These are phyloP conservation scores for Pseudogymnoascus sp. DNA, from an alignment of 2,329 filamentous ascomycete species.

Conservation along the genomic window DNA sequence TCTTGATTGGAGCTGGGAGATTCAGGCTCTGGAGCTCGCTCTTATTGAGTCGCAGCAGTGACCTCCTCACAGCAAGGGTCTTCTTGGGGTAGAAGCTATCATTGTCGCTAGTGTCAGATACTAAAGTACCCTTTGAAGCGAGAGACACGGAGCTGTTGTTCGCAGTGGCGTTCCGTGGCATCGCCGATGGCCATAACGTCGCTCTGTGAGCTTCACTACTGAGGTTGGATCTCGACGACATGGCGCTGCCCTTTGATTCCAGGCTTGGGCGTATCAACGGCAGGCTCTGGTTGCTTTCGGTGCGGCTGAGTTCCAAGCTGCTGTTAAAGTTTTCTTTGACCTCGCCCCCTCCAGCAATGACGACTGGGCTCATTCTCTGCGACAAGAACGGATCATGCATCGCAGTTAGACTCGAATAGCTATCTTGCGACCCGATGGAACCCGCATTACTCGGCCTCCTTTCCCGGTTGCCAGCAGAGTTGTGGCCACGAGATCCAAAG, in stretches of 20 bases:
- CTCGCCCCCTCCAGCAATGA: slow-evolving; percentile 55
- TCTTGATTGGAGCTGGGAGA: slow-evolving; percentile 48
- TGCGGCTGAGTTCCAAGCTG: slow-evolving; percentile 40
- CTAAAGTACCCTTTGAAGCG: slow-evolving; percentile 9
- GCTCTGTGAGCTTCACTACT: slow-evolving; percentile 33
- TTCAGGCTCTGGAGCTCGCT: slow-evolving; percentile 38
- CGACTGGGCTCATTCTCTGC: slow-evolving; percentile 57
- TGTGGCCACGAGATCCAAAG: slow-evolving; percentile 47
- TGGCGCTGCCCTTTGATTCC: slow-evolving; percentile 34
- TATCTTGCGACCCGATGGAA: slow-evolving; percentile 44
- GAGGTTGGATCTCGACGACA: slow-evolving; percentile 19
- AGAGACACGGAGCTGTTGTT: slow-evolving; percentile 11
- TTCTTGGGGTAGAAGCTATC: slow-evolving; percentile 42
- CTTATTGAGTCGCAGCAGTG: slow-evolving; percentile 43
- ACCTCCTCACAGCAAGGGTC: slow-evolving; percentile 48
- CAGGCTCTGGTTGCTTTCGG: slow-evolving; percentile 45
- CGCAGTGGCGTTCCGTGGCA: slow-evolving; percentile 31
- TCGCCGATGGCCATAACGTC: slow-evolving; percentile 48
- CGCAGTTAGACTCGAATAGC: slow-evolving; percentile 34
- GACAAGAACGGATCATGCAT: slow-evolving; percentile 50
- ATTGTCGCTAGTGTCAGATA: slow-evolving; percentile 50
- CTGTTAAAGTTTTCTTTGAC: slow-evolving; percentile 53
- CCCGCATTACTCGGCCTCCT: slow-evolving; percentile 31
- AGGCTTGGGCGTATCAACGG: slow-evolving; percentile 35
- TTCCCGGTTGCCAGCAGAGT: slow-evolving; percentile 40